Evolutionary conservation across 148 eudicot genomes (phyloP), one percentile per base, ranked within the genome.

Genomic region (Cornus kousa): DNA sequence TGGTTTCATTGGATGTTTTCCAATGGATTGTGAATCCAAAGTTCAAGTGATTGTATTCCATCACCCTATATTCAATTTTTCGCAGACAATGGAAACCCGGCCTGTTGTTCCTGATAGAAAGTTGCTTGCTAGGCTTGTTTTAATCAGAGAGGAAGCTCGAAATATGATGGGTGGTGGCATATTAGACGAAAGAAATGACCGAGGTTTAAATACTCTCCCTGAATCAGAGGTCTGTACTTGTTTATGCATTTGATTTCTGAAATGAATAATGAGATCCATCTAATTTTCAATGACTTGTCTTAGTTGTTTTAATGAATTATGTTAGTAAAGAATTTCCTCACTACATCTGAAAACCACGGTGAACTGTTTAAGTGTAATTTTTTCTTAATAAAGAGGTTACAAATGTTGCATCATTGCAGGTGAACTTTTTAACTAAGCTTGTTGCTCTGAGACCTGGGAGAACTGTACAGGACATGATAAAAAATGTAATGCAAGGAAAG

Each of bases 151-250:
- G 84, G 99, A 96, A 87, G 99, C 99, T 81, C 87, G 99, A 71
- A 92, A 88, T 86, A 93, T 96, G 99, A 84, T 93, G 95, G 99
- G 99, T 76, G 98, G 99, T 80, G 98, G 99, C 80, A 89, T 96
- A 72, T 88, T 93, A 69, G 98, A 96, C 77, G 99, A 96, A 83
- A 90, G 99, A 90, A 93, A 96, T 87, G 91, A 90, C 70, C 96
- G 94, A 74, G 99, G 99, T 81, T 87, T 96, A 68, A 89, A 39
- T 80, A 93, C 92, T 0, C 97, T 96, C 64, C 99, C 99, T 80
- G 90, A 94, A 84, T 89, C 99, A 76, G 99, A 96, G 98, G 99
- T 93, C 67, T 72, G 84, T 71, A 31, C 16, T 50, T 81, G 76
- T 66, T n/a, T 57, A 24, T 60, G 77, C 66, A n/a, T 57, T 24